Evolutionary conservation across 768 basidiomycete genomes (phyloP).

Genomic region (Pluteus cervinus): DNA sequence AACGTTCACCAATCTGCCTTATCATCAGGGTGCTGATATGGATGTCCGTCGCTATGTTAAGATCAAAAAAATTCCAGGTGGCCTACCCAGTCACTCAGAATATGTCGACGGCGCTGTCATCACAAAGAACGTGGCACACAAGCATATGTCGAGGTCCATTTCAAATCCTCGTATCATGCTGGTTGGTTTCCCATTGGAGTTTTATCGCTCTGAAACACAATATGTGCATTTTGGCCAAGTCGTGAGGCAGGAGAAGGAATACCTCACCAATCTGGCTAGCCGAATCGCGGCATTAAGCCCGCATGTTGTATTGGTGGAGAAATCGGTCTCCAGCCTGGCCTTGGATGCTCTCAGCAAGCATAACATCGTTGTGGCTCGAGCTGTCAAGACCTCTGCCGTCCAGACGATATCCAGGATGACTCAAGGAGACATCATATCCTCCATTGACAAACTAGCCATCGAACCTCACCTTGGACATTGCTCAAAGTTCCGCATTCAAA

Average conservation of each 20-base stretch:
- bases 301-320: slow-evolving; percentile 87
- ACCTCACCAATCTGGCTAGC: slow-evolving; percentile 79
- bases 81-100: slow-evolving; percentile 87
- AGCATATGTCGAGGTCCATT: slow-evolving; percentile 81
- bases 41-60: slow-evolving; percentile 94
- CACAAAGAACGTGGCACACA: slow-evolving; percentile 97
- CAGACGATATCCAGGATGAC: slow-evolving; percentile 90
- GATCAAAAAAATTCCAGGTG: slow-evolving; percentile 98
- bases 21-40: slow-evolving; percentile 87
- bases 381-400: slow-evolving; percentile 85
- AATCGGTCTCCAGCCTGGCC: slow-evolving; percentile 86
- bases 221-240: slow-evolving; percentile 92
- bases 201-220: slow-evolving; percentile 87
- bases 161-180: slow-evolving; percentile 93
- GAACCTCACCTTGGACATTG: slow-evolving; percentile 91
- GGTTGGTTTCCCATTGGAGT: slow-evolving; percentile 92
- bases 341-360: slow-evolving; percentile 80
- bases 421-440: slow-evolving; percentile 90
- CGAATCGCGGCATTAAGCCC: slow-evolving; percentile 90
- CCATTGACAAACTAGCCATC: slow-evolving; percentile 88
- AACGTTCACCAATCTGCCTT: slow-evolving; percentile 63
- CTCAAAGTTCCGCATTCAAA: slow-evolving; percentile 78
- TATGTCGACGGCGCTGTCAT: slow-evolving; percentile 96
- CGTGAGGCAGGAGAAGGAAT: slow-evolving; percentile 88
- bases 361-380: slow-evolving; percentile 85